Evolutionary conservation across 495 filamentous ascomycete genomes (phyloP).

Genomic region (Podospora conica): DNA sequence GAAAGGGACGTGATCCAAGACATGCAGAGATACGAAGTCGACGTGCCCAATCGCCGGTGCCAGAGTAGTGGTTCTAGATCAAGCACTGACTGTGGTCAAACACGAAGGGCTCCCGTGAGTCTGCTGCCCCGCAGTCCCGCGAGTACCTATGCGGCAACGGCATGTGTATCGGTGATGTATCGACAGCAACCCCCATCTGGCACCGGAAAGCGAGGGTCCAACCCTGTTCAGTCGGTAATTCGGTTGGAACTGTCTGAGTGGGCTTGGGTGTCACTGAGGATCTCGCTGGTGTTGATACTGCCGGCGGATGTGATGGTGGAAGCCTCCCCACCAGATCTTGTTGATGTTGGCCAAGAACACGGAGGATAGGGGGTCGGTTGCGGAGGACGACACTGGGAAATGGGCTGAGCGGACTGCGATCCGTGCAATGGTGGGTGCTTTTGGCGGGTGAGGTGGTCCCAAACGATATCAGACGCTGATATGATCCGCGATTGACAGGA

Average conservation of each 20-base stretch:
- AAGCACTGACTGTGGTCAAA: not conserved
- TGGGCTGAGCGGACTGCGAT: not conserved
- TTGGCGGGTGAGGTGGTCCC: not conserved
- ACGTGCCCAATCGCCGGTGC: not conserved
- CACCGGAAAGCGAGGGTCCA: not conserved
- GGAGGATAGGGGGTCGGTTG: not conserved
- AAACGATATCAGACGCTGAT: not conserved
- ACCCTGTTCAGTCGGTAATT: not conserved
- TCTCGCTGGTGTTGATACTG: not conserved
- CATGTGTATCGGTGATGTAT: too few species aligned
- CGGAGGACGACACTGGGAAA: not conserved
- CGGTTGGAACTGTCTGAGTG: not conserved
- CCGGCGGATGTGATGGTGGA: not conserved
- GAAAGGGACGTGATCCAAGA: conserved; percentile 8
- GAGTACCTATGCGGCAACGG: too few species aligned
- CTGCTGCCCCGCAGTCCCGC: not conserved
- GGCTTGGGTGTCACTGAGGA: not conserved
- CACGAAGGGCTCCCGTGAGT: not conserved
- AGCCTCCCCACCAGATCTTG: not conserved
- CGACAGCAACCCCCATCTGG: not conserved
- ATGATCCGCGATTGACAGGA: not conserved
- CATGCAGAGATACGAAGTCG: conserved; percentile 13
- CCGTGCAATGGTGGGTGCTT: not conserved
- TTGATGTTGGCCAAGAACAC: too few species aligned
- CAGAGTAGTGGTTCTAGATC: not conserved